phyloP scores from a whole-genome alignment of 177 flowering plant species.

The Vitis hybrid region DNA sequence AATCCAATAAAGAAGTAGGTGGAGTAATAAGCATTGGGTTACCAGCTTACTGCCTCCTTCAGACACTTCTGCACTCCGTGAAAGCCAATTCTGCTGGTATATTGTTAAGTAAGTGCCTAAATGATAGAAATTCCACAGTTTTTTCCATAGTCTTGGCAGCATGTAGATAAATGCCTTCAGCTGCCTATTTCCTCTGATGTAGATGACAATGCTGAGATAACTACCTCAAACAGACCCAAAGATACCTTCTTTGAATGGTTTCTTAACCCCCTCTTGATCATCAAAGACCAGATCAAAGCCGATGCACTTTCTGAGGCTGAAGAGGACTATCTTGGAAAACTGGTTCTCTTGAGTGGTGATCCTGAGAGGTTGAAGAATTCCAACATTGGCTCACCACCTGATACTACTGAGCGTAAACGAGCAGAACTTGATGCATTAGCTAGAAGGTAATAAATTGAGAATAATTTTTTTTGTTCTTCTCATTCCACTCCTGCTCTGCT shows the following conservation, averaged over 20 bases:
- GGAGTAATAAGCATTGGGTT: slow-evolving; percentile 58
- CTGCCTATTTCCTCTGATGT: not conserved
- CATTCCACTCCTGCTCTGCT: not conserved
- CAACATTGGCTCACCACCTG: slow-evolving; percentile 45
- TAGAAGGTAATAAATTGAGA: slow-evolving; percentile 54
- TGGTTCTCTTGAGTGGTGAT: slow-evolving; percentile 65
- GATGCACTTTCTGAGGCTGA: slow-evolving; percentile 64
- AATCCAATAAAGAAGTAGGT: slow-evolving; percentile 37
- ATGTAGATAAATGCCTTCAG: too few relatives aligned
- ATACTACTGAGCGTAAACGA: slow-evolving; percentile 43
- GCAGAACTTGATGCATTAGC: slow-evolving; percentile 89
- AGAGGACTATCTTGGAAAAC: slow-evolving; percentile 67
- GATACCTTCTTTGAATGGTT: slow-evolving; percentile 80
- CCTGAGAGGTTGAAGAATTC: slow-evolving; percentile 56
- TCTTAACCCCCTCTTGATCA: slow-evolving; percentile 73
- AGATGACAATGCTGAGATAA: slow-evolving; percentile 78
- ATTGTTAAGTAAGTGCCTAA: slow-evolving; percentile 58
- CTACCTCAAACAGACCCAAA: slow-evolving; percentile 67
- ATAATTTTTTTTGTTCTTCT: not conserved
- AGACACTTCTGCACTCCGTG: slow-evolving; percentile 64
- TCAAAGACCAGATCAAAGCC: slow-evolving; percentile 90
- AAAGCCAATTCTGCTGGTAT: slow-evolving; percentile 70
- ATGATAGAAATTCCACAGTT: too few relatives aligned
- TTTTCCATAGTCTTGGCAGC: too few relatives aligned
- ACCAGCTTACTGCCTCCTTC: slow-evolving; percentile 78